Percentiles rank a stretch among this genome's conserved stretches.
Evolutionary conservation across 192 early-diverging fungal species (phyloP).

Genomic region (Gigaspora rosea): DNA sequence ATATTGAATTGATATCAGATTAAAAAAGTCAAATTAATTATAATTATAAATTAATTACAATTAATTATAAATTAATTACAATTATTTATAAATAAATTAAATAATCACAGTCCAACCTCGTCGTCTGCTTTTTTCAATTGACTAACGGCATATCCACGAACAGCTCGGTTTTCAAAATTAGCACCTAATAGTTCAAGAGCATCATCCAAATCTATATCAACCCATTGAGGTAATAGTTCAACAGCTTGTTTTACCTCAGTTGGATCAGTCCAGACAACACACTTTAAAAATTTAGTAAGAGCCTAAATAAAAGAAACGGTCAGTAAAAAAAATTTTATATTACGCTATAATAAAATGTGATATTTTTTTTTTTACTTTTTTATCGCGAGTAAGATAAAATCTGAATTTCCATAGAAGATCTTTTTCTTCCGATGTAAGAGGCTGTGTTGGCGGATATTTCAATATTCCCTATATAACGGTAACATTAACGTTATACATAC

Average conservation of each 20-base stretch:
- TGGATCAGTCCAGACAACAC: constrained; percentile 91
- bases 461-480: constrained; percentile 69
- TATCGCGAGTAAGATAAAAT: constrained; percentile 92
- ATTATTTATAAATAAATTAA: not conserved
- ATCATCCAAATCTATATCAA: constrained; percentile 92
- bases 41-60: not conserved
- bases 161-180: constrained; percentile 79
- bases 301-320: constrained; percentile 51
- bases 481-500: not conserved
- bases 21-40: constrained; percentile 10
- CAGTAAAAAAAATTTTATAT: no score
- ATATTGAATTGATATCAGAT: not conserved
- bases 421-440: constrained; percentile 82
- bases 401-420: constrained; percentile 99
- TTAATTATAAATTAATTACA: constrained; percentile 1
- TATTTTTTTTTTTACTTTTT: constrained; percentile 56
- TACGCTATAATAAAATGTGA: no score
- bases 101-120: constrained; percentile 57
- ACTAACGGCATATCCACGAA: constrained; percentile 84
- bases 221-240: constrained; percentile 85
- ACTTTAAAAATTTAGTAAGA: constrained; percentile 96
- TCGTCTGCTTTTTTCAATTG: constrained; percentile 90
- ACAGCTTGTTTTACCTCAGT: constrained; percentile 92
- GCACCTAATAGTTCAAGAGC: constrained; percentile 91
- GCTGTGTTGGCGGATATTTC: constrained; percentile 88